A percentile compares a stretch with the other conserved stretches of the same genome.
Conservation (phyloP, 192 early-diverging fungal genomes). For the Phycomyces blakesleeanus region DNA sequence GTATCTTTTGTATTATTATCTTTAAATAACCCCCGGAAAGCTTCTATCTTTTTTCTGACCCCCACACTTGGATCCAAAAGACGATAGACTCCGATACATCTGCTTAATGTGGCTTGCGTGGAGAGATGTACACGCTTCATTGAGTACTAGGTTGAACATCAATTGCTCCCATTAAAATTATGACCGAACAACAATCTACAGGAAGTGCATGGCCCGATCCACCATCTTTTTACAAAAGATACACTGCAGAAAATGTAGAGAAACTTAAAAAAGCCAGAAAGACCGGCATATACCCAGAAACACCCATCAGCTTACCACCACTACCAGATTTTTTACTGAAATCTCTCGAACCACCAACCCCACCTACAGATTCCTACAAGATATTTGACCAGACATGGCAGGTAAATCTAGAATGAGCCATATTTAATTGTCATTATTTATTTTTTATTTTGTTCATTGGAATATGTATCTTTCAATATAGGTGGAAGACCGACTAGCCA, state of each 20-base stretch:
- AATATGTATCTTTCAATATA: slow-evolving; percentile 11
- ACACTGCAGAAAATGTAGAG: slow-evolving; percentile 58
- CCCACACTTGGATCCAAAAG: too few species aligned
- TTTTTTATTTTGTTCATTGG: not conserved
- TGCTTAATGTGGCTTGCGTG: not conserved
- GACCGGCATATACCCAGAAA: slow-evolving; percentile 16
- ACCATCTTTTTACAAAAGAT: slow-evolving; percentile 61
- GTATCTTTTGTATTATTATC: too few species aligned
- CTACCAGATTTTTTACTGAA: slow-evolving; percentile 42
- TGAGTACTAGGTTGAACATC: not conserved
- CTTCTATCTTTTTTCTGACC: too few species aligned
- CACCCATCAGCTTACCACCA: slow-evolving; percentile 25
- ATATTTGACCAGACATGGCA: slow-evolving; percentile 71
- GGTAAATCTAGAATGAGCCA: slow-evolving; percentile 33
- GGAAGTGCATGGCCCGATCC: slow-evolving; percentile 60
- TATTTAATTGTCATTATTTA: too few species aligned
- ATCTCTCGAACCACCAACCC: slow-evolving; percentile 52
- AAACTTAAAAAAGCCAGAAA: slow-evolving; percentile 21
- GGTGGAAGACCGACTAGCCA: slow-evolving; percentile 52
- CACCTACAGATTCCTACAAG: slow-evolving; percentile 51
- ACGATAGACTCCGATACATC: too few species aligned
- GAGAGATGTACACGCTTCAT: too few species aligned
- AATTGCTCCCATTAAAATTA: slow-evolving; percentile 4
- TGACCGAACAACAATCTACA: slow-evolving; percentile 29
- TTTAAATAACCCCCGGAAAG: too few species aligned